Percentiles rank a stretch among this genome's conserved stretches.
phyloP scores from a whole-genome alignment of 805 yeast genomes.

The Yamadazyma insecticola region DNA sequence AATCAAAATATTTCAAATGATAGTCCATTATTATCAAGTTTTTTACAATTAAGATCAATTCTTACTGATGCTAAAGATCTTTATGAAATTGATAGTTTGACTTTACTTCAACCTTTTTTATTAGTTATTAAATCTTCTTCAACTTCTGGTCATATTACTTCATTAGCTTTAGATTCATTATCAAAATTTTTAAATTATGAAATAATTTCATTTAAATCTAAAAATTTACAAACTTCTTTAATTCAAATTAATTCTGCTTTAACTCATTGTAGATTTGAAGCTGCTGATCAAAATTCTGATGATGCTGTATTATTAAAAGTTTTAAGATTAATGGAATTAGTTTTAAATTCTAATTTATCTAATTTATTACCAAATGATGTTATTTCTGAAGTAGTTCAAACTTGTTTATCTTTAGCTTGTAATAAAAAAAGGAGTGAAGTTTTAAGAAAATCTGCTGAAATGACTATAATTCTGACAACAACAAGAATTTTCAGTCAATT shows the following conservation, averaged over 20 bases:
- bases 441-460: conserved; percentile 82
- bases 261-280: conserved; percentile 94
- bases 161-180: conserved; percentile 71
- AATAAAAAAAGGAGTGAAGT: conserved; percentile 90
- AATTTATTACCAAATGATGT: conserved; percentile 72
- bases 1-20: conserved; percentile 12
- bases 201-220: conserved; percentile 53
- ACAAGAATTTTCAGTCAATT: conserved; percentile 62
- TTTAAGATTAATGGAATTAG: conserved; percentile 61
- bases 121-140: conserved; percentile 77
- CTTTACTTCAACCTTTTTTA: conserved; percentile 82
- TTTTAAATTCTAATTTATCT: conserved; percentile 63
- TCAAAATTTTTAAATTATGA: conserved; percentile 68
- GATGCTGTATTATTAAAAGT: conserved; percentile 88
- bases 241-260: conserved; percentile 68
- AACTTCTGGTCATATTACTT: conserved; percentile 82
- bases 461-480: conserved; percentile 68
- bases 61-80: conserved; percentile 51
- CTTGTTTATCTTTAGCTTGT: conserved; percentile 87
- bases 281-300: conserved; percentile 86
- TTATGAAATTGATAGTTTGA: conserved; percentile 59
- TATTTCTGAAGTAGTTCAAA: conserved; percentile 83
- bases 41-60: conserved; percentile 72
- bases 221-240: conserved; percentile 52
- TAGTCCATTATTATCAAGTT: conserved; percentile 70